These are phyloP conservation scores for Micractinium sp. DNA, from an alignment of 139 green algal genomes.

Conservation along the genomic window DNA sequence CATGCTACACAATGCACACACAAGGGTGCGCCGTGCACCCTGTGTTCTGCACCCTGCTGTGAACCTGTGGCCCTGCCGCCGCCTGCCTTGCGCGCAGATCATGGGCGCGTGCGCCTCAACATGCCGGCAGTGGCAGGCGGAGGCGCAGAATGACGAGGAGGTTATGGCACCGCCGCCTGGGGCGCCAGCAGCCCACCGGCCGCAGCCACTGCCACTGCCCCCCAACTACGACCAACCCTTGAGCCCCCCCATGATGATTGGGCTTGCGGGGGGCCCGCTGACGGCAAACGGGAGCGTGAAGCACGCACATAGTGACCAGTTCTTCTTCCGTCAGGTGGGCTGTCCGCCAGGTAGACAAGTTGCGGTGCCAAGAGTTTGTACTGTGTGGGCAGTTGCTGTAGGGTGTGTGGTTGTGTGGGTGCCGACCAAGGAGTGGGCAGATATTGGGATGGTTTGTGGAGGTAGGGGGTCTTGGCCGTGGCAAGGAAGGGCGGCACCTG, in stretches of 20 bases:
- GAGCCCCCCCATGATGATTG: too few relatives aligned
- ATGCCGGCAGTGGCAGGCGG: neutral
- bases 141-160: slow-evolving; percentile 18
- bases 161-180: slow-evolving; percentile 22
- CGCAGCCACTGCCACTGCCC: neutral
- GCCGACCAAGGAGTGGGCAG: too few relatives aligned
- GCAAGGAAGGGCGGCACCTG: too few relatives aligned
- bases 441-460: too few relatives aligned
- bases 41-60: neutral
- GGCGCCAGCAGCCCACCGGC: neutral
- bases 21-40: too few relatives aligned
- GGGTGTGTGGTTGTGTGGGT: too few relatives aligned
- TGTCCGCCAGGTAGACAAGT: too few relatives aligned
- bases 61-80: neutral
- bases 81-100: neutral
- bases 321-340: neutral
- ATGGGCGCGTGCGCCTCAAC: slow-evolving; percentile 12
- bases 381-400: too few relatives aligned
- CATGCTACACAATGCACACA: too few relatives aligned
- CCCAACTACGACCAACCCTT: too few relatives aligned
- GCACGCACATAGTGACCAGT: neutral
- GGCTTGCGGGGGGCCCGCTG: neutral
- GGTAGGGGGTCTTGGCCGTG: too few relatives aligned
- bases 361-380: too few relatives aligned
- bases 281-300: neutral